Evolutionary conservation across 2,329 filamentous ascomycete species (phyloP), one percentile per base, ranked within the genome.

Genomic region (Aspergillus piperis): DNA sequence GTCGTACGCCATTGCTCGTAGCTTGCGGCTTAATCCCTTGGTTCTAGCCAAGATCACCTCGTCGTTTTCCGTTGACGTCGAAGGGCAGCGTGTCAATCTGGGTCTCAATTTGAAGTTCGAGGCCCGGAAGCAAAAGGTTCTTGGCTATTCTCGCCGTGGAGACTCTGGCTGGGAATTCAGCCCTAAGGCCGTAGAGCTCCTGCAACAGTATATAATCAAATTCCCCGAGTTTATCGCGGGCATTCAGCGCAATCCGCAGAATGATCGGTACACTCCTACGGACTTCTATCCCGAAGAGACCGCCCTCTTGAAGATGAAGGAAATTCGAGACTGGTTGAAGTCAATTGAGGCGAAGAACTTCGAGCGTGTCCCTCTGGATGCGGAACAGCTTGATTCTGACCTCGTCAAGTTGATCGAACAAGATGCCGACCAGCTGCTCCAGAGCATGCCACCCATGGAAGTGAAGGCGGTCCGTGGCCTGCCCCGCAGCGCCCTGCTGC

Each of bases 91-190:
- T 68, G 84, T 96, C 63, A 99, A 99, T 70, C 81, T 99, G 23
- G 95, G 95, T 0, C 82, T 99, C 62, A 99, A 99, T 71, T 83
- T 99, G 66, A 99, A 99, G 75, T 99, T 99, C 62, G 95, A 99
- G 74, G 91, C 87, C 2, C 94, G 91, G 78, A 96, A 97, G 77
- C 84, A 93, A 68, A 99, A 99, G 79, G 95, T 99, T 6, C 80
- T 99, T 32, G 95, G 95, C 0, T 99, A 97, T 76, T 96, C 94
- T 23, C 90, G 92, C 68, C 95, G 95, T 72, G 88, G 88, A 3
- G 82, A 87, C 11, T 90, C 87, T 27, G 95, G 96, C 5, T 99
- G 96, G 96, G 95, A 99, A 76, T 99, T 96, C 75, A 97, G 93
- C 70, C 84, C 86, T 53, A 89, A 91, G 67, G 93, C 95, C 1